These are phyloP conservation scores for Xylaria sp. DNA, from an alignment of 2,329 filamentous ascomycete genomes.

Conservation along the genomic window DNA sequence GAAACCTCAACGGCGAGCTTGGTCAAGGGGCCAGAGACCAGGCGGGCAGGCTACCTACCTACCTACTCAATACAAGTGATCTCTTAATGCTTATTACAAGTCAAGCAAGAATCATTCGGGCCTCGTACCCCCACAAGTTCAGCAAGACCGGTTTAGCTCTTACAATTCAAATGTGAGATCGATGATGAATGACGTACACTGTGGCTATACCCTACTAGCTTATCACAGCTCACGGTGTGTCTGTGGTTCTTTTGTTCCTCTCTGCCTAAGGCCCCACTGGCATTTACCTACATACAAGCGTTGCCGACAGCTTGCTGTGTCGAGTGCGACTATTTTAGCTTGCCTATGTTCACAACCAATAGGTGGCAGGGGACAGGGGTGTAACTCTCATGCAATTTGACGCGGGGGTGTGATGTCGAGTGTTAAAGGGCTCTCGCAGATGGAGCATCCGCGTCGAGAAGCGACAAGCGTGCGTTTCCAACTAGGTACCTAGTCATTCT, in stretches of 20 bases:
- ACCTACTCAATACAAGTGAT: background rate
- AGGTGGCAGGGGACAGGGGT: conserved; percentile 45
- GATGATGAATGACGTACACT: conserved; percentile 28
- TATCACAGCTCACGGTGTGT: conserved; percentile 20
- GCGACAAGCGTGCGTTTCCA: conserved; percentile 43
- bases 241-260: conserved; percentile 31
- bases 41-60: background rate
- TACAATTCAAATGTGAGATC: conserved; percentile 14
- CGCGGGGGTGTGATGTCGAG: conserved; percentile 50
- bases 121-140: conserved; percentile 8
- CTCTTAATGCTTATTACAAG: conserved; percentile 19
- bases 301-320: conserved; percentile 42
- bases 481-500: conserved; percentile 39
- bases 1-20: conserved; percentile 16
- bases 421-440: conserved; percentile 40
- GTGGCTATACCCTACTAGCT: conserved; percentile 14
- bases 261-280: conserved; percentile 36
- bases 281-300: conserved; percentile 41
- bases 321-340: conserved; percentile 45
- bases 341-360: conserved; percentile 48
- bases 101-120: conserved; percentile 13
- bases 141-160: conserved; percentile 6
- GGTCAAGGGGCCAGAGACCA: background rate
- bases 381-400: conserved; percentile 51
- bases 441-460: conserved; percentile 50